Conservation (phyloP, 169 alveolate genomes). For the Plasmodium cynomolgi region DNA sequence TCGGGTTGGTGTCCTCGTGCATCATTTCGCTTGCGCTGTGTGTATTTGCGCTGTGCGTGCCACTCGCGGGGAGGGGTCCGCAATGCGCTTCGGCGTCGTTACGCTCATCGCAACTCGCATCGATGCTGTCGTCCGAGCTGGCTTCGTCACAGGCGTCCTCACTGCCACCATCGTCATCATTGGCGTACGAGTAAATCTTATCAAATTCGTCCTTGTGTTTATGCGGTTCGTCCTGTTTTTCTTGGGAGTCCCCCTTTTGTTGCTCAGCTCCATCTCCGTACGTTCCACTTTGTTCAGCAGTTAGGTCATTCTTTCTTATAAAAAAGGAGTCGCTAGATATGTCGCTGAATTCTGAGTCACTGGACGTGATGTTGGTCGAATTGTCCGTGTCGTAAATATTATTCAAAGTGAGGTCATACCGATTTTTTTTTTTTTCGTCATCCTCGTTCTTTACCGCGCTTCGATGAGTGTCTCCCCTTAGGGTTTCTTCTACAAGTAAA, state of each 20-base stretch:
- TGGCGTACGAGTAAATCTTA: slow-evolving; percentile 28
- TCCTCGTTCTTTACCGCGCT: background rate
- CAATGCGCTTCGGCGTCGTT: background rate
- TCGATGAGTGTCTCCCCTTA: background rate
- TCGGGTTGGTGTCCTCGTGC: background rate
- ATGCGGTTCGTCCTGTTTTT: background rate
- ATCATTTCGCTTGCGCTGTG: background rate
- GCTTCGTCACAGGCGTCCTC: background rate
- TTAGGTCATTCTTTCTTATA: slow-evolving; percentile 1
- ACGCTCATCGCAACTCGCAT: background rate
- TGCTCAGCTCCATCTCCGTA: background rate
- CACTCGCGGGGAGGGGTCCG: background rate
- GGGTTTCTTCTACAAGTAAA: background rate
- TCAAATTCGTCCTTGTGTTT: slow-evolving; percentile 11
- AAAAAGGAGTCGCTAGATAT: slow-evolving; percentile 59
- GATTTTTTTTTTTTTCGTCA: slow-evolving; percentile 1
- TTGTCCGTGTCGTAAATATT: slow-evolving; percentile 74
- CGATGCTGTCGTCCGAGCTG: slow-evolving; percentile 17
- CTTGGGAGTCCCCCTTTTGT: background rate
- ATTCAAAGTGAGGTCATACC: slow-evolving; percentile 28
- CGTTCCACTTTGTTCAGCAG: background rate
- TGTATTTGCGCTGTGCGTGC: background rate
- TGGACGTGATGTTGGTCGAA: slow-evolving; percentile 3
- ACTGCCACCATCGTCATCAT: slow-evolving; percentile 5
- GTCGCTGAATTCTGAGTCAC: slow-evolving; percentile 52